These are phyloP conservation scores for Moniliella sp. DNA, from an alignment of 1,284 basidiomycete genomes.

Conservation along the genomic window DNA sequence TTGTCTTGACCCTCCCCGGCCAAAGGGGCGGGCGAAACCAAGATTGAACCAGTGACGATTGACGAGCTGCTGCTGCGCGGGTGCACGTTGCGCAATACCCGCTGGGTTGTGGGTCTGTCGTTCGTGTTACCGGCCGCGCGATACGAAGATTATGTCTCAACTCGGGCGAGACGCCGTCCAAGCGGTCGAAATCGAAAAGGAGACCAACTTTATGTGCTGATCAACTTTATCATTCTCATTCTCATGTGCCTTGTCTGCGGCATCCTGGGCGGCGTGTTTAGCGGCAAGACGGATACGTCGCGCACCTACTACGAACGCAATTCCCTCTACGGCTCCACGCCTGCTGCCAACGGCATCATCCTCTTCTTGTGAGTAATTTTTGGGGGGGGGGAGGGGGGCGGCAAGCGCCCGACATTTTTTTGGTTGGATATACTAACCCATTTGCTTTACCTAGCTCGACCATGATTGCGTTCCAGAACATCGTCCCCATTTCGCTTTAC, in stretches of 20 bases:
- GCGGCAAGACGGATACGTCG: slow-evolving; percentile 47
- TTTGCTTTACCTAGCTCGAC: slow-evolving; percentile 5
- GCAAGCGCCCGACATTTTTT: neutral
- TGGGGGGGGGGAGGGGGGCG: too few species aligned
- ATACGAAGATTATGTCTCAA: slow-evolving; percentile 98
- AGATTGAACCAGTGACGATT: slow-evolving; percentile 46
- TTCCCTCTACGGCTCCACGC: slow-evolving; percentile 27
- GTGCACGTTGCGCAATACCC: slow-evolving; percentile 72
- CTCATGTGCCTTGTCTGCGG: slow-evolving; percentile 54
- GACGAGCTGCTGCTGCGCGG: slow-evolving; percentile 82
- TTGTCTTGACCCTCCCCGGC: too few species aligned
- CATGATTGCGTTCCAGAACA: slow-evolving; percentile 87
- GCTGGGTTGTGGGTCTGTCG: slow-evolving; percentile 82
- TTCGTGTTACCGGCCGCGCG: slow-evolving; percentile 77
- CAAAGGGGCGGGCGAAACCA: too few species aligned
- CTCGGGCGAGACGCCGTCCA: slow-evolving; percentile 55
- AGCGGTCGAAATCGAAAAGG: slow-evolving; percentile 85
- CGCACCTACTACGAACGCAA: slow-evolving; percentile 43
- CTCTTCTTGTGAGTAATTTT: slow-evolving; percentile 74
- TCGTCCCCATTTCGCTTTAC: slow-evolving; percentile 86
- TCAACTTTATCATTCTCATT: slow-evolving; percentile 67
- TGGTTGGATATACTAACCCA: neutral
- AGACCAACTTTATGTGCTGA: slow-evolving; percentile 92
- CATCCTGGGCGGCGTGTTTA: slow-evolving; percentile 53
- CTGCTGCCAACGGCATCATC: slow-evolving; percentile 57